Conservation (phyloP, 331 rosid genomes). For the Malus hybrid region DNA sequence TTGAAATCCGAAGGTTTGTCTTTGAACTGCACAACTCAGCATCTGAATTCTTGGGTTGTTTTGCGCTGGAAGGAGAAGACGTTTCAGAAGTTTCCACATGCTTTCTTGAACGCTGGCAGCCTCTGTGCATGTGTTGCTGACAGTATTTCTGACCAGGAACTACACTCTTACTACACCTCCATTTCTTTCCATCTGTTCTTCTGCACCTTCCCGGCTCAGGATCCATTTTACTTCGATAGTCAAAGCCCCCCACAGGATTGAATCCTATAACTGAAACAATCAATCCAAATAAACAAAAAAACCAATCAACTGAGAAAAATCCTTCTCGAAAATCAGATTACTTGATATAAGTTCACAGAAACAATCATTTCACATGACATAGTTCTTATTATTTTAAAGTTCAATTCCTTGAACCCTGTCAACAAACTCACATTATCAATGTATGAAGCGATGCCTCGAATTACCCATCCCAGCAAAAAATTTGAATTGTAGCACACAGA, state of each 20-base stretch:
- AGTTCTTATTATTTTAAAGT: neutral
- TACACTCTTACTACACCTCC: conserved; percentile 59
- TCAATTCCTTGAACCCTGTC: neutral
- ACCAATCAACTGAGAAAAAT: neutral
- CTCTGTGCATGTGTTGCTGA: conserved; percentile 77
- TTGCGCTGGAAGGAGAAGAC: conserved; percentile 27
- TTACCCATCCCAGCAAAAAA: too few relatives aligned
- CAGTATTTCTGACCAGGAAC: conserved; percentile 66
- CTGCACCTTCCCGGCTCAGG: conserved; percentile 70
- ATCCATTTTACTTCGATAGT: conserved; percentile 33
- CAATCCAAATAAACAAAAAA: conserved; percentile 11
- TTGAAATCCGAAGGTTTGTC: conserved; percentile 10
- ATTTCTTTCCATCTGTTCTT: conserved; percentile 94
- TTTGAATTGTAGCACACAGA: neutral
- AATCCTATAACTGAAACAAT: conserved; percentile 33
- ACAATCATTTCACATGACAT: neutral
- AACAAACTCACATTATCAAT: neutral
- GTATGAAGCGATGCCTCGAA: neutral
- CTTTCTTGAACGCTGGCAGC: conserved; percentile 98
- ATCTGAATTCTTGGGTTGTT: conserved; percentile 13
- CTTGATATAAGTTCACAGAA: neutral
- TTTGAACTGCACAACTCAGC: conserved; percentile 13
- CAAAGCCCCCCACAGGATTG: conserved; percentile 30
- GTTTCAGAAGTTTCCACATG: conserved; percentile 67
- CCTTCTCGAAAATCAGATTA: neutral